Base-by-base conservation (phyloP, 2,329 filamentous ascomycete genomes). In the Diaporthe batatas region DNA sequence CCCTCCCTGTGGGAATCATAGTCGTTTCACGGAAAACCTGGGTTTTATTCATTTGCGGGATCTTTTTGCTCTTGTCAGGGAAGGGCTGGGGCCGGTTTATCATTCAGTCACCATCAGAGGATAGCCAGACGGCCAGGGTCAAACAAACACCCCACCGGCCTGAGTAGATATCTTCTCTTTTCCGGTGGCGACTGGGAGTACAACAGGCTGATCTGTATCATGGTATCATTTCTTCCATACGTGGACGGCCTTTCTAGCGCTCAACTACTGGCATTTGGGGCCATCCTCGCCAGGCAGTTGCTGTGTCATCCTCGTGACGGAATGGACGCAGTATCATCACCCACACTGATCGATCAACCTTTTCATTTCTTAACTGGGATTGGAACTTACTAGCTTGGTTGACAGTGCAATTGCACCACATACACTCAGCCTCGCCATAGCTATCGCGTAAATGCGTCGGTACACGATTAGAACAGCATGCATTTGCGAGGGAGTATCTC, bases 231-330 rank as follows among this genome's bases (percentile, higher is more conserved):
- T 67, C 47, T 47, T 67, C 47, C 62, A 36, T 21, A 36, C 32
- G n/a, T 53, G 62, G 62, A 53, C 62, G 62, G 32, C 53, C 23
- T 67, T 67, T 67, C 32, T 53, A 53, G 62, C 62, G 62, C 18
- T 51, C 25, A 65, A 65, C 32, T 49, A 32, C 47, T n/a, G n/a
- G 36, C 47, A 67, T 47, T 67, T 1, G 7, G 44, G 47, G 47
- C 25, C n/a, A 67, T 53, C 14, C 42, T 25, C 14, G 39, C 39
- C 36, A 34, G 21, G 18, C 12, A 8, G 25, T 39, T 39, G 16
- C 47, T 39, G 47, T 51, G 44, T 23, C 47, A 39, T 53, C 39
- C 58, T 29, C 16, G 32, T 67, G 32, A 53, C 62, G n/a, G 47
- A 39, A 16, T 36, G n/a, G 29, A 32, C 32, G 42, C 18, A 32